A percentile compares a stretch with the other conserved stretches of the same genome.
Evolutionary conservation across 371 early-diverging fungal species (phyloP).

Genomic region (Mucor velutinosus): DNA sequence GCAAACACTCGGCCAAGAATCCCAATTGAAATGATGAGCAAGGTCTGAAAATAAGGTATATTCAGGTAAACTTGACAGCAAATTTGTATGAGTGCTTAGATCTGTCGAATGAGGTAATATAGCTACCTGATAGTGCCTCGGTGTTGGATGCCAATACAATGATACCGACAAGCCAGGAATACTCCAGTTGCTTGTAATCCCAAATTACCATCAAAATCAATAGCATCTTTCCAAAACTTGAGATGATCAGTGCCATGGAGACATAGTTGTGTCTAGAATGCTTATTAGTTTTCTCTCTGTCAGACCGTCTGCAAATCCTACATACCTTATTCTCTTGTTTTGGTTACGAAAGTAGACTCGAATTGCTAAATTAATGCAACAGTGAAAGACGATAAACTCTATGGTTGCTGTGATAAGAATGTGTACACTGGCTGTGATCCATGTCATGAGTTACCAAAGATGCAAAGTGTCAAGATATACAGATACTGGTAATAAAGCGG

Average conservation of each 20-base stretch:
- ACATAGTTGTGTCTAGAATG: conserved; percentile 61
- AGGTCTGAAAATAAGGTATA: conserved; percentile 50
- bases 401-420: neutral
- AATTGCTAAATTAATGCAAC: conserved; percentile 39
- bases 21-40: conserved; percentile 52
- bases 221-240: conserved; percentile 89
- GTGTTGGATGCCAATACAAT: conserved; percentile 84
- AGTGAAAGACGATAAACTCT: conserved; percentile 57
- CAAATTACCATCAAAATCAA: conserved; percentile 92
- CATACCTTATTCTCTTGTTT: conserved; percentile 20
- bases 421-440: neutral
- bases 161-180: conserved; percentile 79
- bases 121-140: conserved; percentile 82
- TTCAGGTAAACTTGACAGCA: conserved; percentile 52
- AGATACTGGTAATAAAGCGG: conserved; percentile 78
- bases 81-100: neutral
- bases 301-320: neutral
- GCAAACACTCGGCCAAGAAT: conserved; percentile 47
- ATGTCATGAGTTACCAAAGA: conserved; percentile 56
- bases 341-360: conserved; percentile 25
- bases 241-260: conserved; percentile 80
- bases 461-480: conserved; percentile 75
- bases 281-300: neutral
- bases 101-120: neutral
- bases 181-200: conserved; percentile 87